Evolutionary conservation across 2,329 filamentous ascomycete species (phyloP).

Genomic region (Aspergillus glaucus): DNA sequence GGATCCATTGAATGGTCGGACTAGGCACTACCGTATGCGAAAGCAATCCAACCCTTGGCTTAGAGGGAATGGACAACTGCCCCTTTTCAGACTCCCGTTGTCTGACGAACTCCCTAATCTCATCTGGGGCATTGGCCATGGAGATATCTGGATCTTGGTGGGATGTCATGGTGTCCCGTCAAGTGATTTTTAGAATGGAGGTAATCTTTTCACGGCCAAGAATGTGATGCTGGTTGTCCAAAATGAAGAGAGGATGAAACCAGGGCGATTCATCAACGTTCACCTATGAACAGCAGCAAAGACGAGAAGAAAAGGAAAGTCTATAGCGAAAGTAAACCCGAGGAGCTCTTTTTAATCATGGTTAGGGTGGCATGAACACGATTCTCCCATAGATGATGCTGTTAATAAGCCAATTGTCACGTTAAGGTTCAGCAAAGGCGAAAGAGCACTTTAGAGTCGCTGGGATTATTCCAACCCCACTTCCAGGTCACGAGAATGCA

Average conservation of each 20-base stretch:
- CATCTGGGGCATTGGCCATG: neutral
- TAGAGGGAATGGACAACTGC: slow-evolving; percentile 4
- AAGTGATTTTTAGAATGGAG: neutral
- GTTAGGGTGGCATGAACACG: slow-evolving; percentile 3
- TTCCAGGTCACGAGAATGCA: neutral
- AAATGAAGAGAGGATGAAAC: neutral
- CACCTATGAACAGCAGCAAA: neutral
- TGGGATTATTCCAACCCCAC: neutral
- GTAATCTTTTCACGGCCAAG: neutral
- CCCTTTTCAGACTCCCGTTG: neutral
- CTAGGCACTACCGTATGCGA: slow-evolving; percentile 73
- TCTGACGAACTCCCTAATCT: neutral
- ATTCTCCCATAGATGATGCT: slow-evolving; percentile 5
- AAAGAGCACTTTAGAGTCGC: neutral
- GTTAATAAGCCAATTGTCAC: neutral
- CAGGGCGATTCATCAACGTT: neutral
- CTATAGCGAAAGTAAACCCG: neutral
- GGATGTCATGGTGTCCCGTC: slow-evolving; percentile 5
- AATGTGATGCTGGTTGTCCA: neutral
- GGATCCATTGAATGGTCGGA: slow-evolving; percentile 66
- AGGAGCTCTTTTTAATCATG: slow-evolving; percentile 4
- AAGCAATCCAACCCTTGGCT: slow-evolving; percentile 62
- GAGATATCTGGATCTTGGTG: neutral
- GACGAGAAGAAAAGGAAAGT: neutral
- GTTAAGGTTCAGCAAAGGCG: neutral